Base-by-base conservation (phyloP, 208 protist species). In the Strigomonas galati region DNA sequence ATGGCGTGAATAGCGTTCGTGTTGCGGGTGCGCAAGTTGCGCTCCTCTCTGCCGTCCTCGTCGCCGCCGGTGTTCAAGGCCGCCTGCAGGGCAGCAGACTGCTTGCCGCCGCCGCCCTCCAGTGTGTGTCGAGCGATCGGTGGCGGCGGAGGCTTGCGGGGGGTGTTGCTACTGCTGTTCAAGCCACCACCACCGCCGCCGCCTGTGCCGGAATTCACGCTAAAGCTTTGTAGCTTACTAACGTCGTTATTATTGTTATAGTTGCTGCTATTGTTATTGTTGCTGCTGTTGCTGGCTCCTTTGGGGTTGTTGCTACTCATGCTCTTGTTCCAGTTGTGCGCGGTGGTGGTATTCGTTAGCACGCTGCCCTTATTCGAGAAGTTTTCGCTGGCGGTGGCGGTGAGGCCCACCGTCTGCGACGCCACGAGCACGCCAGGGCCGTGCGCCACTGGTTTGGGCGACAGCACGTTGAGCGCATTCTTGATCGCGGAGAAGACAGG, bases 1-100 rank as follows among this genome's bases (percentile, higher is more conserved):
- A 96, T 96, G 59, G 83, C 81, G 70, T 96, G 90, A 44, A 96
- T 69, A 12, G 85, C 90, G 58, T 87, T 87, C 53, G 78, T 87
- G 62, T 78, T 84, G 53, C 76, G 64, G 30, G 75, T 76, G 30
- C 76, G 74, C 55, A 85, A 84, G 51, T 79, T 80, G 17, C 71
- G 72, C 69, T 96, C 87, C 30, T 95, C 83, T 14, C 71, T 72
- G 65, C 91, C 85, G 49, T 94, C 85, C 30, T 87, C 79, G 44
- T 92, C 85, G 27, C 67, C 79, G 23, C 60, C 71, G 12, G 62
- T 62, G 55, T 55, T 66, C 24, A 78, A 62, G 32, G 59, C 49
- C 65, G 70, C 63, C 59, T 71, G 68, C 35, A 68, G 44, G 21
- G 58, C 63, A 30, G 60, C 57, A 7, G 69, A 74, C 32, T 83